Evolutionary conservation across 1,139 yeast species (phyloP).

Genomic region (Geotrichum klebahnii): DNA sequence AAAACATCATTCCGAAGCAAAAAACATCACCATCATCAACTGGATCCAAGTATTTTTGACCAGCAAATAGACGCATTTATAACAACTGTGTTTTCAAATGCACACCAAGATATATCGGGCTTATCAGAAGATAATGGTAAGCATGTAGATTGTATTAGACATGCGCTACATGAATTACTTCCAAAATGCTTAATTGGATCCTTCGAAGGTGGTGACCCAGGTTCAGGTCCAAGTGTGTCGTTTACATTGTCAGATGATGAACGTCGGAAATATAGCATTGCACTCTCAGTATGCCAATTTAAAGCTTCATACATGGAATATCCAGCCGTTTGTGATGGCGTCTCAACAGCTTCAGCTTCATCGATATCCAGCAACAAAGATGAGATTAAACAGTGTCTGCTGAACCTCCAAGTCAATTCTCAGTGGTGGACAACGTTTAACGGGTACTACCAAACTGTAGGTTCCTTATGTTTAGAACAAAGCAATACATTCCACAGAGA

Average conservation of each 20-base stretch:
- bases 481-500: slow-evolving; percentile 14
- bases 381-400: slow-evolving; percentile 7
- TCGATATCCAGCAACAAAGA: neutral
- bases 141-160: slow-evolving; percentile 9
- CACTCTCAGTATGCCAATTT: slow-evolving; percentile 18
- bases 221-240: neutral
- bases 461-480: slow-evolving; percentile 15
- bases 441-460: slow-evolving; percentile 20
- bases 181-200: slow-evolving; percentile 2
- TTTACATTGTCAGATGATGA: slow-evolving; percentile 15
- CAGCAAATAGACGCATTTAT: slow-evolving; percentile 7
- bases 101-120: neutral
- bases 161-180: neutral
- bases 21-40: neutral
- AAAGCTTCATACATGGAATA: slow-evolving; percentile 11
- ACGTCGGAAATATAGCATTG: slow-evolving; percentile 11
- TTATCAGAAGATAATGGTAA: neutral
- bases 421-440: slow-evolving; percentile 20
- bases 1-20: neutral
- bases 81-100: neutral
- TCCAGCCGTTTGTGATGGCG: slow-evolving; percentile 7
- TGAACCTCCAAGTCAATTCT: slow-evolving; percentile 7
- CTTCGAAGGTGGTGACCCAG: neutral
- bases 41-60: neutral
- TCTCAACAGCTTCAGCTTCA: neutral